Conservation (phyloP, 441 rosid genomes). For the Gossypium laxum region DNA sequence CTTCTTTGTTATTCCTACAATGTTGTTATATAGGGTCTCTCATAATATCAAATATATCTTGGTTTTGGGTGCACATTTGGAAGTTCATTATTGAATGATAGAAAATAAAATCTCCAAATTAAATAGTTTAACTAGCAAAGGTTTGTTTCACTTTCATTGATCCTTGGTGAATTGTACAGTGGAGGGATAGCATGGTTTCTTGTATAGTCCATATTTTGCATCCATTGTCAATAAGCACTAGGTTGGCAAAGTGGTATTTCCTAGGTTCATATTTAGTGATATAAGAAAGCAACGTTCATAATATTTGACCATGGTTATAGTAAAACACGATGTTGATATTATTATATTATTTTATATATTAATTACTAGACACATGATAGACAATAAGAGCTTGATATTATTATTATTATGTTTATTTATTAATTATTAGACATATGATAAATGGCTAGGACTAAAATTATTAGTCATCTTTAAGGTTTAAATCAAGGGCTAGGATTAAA, state of each 20-base stretch:
- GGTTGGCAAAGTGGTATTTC: not conserved
- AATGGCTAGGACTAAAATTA: no score
- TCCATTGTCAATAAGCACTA: not conserved
- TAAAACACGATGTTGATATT: no score
- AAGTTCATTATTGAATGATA: not conserved
- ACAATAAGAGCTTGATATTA: no score
- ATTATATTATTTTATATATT: no score
- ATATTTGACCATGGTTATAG: not conserved
- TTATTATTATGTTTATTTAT: no score
- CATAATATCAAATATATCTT: not conserved
- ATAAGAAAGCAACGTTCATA: not conserved
- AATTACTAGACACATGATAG: no score
- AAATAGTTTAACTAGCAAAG: not conserved
- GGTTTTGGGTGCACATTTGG: not conserved
- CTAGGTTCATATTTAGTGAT: not conserved
- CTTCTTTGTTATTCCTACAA: conserved; percentile 1
- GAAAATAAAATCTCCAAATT: not conserved
- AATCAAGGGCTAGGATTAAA: no score
- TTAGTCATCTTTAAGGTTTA: no score
- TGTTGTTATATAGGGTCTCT: not conserved
- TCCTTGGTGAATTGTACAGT: not conserved
- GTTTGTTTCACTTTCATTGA: not conserved
- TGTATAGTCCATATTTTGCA: not conserved
- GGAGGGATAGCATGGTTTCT: not conserved
- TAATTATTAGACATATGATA: no score